phyloP scores from a whole-genome alignment of 1,284 basidiomycete genomes.

The Ceratobasidium sp. region DNA sequence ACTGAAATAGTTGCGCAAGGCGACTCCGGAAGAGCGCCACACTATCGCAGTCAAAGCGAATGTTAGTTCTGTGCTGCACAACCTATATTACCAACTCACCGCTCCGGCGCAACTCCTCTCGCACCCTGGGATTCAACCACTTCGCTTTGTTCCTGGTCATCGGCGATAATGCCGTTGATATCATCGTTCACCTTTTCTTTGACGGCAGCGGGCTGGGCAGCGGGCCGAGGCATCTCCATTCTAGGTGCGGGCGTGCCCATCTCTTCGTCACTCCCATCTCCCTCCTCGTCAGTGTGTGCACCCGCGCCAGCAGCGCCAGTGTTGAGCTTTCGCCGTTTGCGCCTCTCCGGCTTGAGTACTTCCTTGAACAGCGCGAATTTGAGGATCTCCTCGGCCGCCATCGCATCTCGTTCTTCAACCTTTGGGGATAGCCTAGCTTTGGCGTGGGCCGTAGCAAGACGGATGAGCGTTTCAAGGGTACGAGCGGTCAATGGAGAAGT shows the following conservation, averaged over 20 bases:
- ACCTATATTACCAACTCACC: conserved; percentile 54
- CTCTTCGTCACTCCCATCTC: conserved; percentile 61
- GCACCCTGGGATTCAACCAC: conserved; percentile 37
- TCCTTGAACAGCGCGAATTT: conserved; percentile 98
- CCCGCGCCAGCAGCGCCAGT: conserved; percentile 59
- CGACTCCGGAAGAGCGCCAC: conserved; percentile 78
- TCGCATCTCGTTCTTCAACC: conserved; percentile 87
- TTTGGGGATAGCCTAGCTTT: conserved; percentile 89
- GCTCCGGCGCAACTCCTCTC: conserved; percentile 55
- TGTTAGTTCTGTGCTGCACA: conserved; percentile 20
- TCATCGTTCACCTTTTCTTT: conserved; percentile 47
- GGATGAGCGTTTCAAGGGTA: conserved; percentile 98
- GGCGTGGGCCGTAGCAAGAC: conserved; percentile 96
- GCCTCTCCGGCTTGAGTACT: conserved; percentile 79
- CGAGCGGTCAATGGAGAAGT: conserved; percentile 97
- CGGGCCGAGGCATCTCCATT: conserved; percentile 58
- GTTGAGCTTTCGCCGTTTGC: conserved; percentile 83
- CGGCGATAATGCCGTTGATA: conserved; percentile 47
- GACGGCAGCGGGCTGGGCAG: conserved; percentile 14
- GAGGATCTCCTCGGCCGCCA: conserved; percentile 92
- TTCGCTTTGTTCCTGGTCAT: conserved; percentile 41
- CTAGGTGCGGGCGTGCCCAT: conserved; percentile 58
- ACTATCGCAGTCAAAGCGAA: conserved; percentile 53
- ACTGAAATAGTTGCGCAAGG: conserved; percentile 73
- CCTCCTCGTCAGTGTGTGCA: conserved; percentile 54